phyloP scores from a whole-genome alignment of 371 early-diverging fungal species.

The Ordospora colligata region DNA sequence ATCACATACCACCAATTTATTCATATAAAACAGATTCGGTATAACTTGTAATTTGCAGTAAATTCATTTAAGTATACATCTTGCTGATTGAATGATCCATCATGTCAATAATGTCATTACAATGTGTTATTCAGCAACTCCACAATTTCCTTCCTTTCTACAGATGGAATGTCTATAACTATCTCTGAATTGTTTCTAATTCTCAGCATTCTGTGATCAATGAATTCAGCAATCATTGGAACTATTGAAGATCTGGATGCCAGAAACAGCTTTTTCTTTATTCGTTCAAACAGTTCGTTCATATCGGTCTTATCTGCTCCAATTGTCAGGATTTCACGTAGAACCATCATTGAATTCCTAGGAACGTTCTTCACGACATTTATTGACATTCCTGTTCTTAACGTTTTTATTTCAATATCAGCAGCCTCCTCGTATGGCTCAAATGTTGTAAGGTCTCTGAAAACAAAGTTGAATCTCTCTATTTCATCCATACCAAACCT shows the following conservation, averaged over 20 bases:
- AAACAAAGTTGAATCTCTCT: slow-evolving; percentile 50
- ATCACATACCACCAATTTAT: no score
- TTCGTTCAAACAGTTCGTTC: slow-evolving; percentile 26
- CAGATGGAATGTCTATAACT: slow-evolving; percentile 4
- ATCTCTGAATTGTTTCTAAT: slow-evolving; percentile 16
- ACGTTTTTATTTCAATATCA: slow-evolving; percentile 23
- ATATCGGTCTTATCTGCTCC: neutral
- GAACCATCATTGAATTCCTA: slow-evolving; percentile 27
- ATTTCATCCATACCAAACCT: slow-evolving; percentile 32
- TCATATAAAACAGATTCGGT: no score
- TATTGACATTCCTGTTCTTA: neutral
- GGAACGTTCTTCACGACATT: slow-evolving; percentile 44
- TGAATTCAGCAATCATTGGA: slow-evolving; percentile 41
- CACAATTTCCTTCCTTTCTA: slow-evolving; percentile 16
- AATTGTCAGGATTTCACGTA: slow-evolving; percentile 25
- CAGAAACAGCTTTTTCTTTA: slow-evolving; percentile 38
- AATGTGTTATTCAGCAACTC: neutral
- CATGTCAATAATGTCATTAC: neutral
- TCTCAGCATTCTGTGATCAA: slow-evolving; percentile 53
- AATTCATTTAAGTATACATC: no score
- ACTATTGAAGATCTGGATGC: neutral
- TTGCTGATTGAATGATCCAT: no score
- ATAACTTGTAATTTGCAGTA: no score
- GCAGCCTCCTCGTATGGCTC: slow-evolving; percentile 39
- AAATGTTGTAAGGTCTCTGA: slow-evolving; percentile 58